These are phyloP conservation scores for Phytophthora europaea DNA, from an alignment of 352 stramenopile genomes.

Conservation along the genomic window DNA sequence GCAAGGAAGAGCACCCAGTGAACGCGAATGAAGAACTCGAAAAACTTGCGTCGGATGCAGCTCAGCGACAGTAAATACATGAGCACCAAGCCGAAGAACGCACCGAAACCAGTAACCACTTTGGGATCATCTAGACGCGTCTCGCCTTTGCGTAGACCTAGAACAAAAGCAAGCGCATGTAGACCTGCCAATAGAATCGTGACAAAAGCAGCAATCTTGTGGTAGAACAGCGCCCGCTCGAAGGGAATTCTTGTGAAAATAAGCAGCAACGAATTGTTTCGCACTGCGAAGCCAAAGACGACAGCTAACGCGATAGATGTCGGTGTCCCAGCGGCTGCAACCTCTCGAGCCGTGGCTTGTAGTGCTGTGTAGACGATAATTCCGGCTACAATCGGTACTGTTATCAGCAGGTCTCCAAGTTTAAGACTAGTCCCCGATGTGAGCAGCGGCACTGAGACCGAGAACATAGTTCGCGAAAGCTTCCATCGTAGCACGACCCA, in stretches of 20 bases:
- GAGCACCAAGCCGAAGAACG: conserved; percentile 44
- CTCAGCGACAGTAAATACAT: conserved; percentile 50
- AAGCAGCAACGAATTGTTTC: conserved; percentile 66
- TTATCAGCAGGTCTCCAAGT: conserved; percentile 50
- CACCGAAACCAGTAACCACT: conserved; percentile 31
- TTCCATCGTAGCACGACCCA: conserved; percentile 50
- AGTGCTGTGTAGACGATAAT: conserved; percentile 16
- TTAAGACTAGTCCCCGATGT: conserved; percentile 46
- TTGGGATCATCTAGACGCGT: conserved; percentile 22
- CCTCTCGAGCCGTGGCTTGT: conserved; percentile 21
- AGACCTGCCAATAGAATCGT: conserved; percentile 45
- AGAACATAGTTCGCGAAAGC: conserved; percentile 41
- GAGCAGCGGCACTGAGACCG: conserved; percentile 35
- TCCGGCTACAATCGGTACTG: conserved; percentile 29
- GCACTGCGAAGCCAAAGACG: conserved; percentile 56
- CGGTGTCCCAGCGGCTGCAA: conserved; percentile 28
- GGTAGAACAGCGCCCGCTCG: conserved; percentile 64
- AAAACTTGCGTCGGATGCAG: conserved; percentile 57
- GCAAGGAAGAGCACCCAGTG: conserved; percentile 66
- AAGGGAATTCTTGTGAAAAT: conserved; percentile 53
- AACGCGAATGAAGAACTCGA: conserved; percentile 57
- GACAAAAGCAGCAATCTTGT: conserved; percentile 58
- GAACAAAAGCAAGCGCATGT: conserved; percentile 49
- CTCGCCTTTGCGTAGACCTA: conserved; percentile 23
- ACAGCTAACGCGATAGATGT: conserved; percentile 43